Percentiles rank a stretch among this genome's conserved stretches.
Evolutionary conservation across 495 filamentous ascomycete genomes (phyloP).

Genomic region (Daldinia bambusicola): DNA sequence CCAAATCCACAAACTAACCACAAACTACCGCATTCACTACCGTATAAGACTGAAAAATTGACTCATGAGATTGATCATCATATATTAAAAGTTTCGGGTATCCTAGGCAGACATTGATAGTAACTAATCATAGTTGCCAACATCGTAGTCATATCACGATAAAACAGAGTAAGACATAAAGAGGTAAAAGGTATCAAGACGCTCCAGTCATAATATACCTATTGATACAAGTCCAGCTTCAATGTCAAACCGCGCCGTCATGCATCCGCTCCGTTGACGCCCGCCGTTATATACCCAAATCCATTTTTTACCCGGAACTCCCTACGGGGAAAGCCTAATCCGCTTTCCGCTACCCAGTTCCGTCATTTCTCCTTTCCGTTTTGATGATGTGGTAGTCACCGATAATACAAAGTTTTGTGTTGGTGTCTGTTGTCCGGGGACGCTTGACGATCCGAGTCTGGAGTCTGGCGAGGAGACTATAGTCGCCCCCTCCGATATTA

Average conservation of each 20-base stretch:
- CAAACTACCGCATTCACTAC: too few species aligned
- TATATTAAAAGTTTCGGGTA: not conserved
- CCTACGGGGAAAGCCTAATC: conserved; percentile 40
- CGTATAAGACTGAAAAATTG: too few species aligned
- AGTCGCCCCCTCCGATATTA: conserved; percentile 26
- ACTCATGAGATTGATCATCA: not conserved
- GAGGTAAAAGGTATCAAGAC: conserved; percentile 18
- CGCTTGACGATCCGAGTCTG: conserved; percentile 43
- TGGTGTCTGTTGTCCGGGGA: conserved; percentile 45
- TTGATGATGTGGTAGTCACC: conserved; percentile 25
- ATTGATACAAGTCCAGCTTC: conserved; percentile 40
- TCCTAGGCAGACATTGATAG: not conserved
- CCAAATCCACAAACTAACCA: not conserved
- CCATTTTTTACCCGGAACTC: conserved; percentile 39
- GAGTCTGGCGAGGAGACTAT: conserved; percentile 41
- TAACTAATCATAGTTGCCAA: not conserved
- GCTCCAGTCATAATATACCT: conserved; percentile 39
- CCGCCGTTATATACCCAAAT: conserved; percentile 26
- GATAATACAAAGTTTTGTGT: conserved; percentile 46
- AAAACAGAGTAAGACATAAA: not conserved
- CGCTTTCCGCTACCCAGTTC: conserved; percentile 28
- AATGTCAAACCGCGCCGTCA: conserved; percentile 28
- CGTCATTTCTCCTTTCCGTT: conserved; percentile 38
- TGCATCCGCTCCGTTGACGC: conserved; percentile 36
- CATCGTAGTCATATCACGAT: conserved; percentile 13